Conservation (phyloP, 306 rosid species). For the Prunus mira region DNA sequence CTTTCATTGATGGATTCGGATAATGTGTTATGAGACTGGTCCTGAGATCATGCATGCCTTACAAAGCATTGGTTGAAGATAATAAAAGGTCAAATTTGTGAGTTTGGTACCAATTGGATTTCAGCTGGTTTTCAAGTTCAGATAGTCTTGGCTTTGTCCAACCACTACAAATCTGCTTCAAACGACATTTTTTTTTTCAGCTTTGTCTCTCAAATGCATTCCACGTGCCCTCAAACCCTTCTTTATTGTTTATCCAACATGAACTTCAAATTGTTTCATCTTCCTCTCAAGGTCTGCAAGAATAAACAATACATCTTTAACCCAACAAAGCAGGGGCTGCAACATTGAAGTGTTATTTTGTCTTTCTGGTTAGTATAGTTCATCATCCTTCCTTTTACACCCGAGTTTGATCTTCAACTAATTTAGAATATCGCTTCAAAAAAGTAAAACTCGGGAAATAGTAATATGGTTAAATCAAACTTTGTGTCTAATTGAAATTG, state of each 20-base stretch:
- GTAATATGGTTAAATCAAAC: neutral
- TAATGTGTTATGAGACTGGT: slow-evolving; percentile 6
- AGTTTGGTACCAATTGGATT: slow-evolving; percentile 15
- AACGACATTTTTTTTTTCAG: slow-evolving; percentile 24
- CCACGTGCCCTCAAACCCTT: slow-evolving; percentile 58
- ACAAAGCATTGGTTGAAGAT: slow-evolving; percentile 15
- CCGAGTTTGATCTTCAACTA: too few species aligned
- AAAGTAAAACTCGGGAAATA: too few species aligned
- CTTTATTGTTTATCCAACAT: slow-evolving; percentile 3
- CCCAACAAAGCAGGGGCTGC: neutral
- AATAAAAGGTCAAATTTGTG: neutral
- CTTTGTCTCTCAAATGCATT: slow-evolving; percentile 52
- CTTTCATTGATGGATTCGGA: slow-evolving; percentile 14
- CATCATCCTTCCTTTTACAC: too few species aligned
- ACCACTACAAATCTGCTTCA: slow-evolving; percentile 25
- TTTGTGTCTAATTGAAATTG: neutral
- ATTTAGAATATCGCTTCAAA: too few species aligned
- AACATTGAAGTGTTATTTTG: neutral
- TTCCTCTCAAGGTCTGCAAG: slow-evolving; percentile 7
- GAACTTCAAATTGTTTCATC: slow-evolving; percentile 8
- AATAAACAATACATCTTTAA: neutral
- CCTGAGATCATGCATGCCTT: slow-evolving; percentile 13
- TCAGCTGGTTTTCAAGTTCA: slow-evolving; percentile 1
- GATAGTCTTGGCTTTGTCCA: slow-evolving; percentile 24
- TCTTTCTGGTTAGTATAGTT: neutral